Conservation (phyloP, 2,329 filamentous ascomycete genomes). For the Cercospora sojina region DNA sequence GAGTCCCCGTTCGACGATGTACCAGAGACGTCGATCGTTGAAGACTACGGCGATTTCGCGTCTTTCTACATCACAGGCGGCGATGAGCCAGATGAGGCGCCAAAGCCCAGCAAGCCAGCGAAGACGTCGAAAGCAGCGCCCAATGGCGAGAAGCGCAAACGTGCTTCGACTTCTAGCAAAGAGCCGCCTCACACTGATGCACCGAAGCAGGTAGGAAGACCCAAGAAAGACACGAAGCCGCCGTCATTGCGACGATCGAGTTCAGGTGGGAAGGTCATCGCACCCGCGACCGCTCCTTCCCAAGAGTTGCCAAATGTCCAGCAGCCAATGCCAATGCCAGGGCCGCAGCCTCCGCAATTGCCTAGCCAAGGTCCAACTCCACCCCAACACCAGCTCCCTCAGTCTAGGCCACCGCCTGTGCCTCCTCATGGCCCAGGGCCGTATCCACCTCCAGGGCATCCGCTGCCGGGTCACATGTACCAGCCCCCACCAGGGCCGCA, state of each 20-base stretch:
- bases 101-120: conserved; percentile 8
- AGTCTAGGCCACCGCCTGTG: not conserved
- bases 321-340: not conserved
- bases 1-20: conserved; percentile 25
- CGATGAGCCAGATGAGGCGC: conserved; percentile 24
- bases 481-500: conserved; percentile 15
- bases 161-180: conserved; percentile 7
- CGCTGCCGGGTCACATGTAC: conserved; percentile 9
- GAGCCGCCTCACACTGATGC: conserved; percentile 50
- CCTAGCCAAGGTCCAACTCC: not conserved
- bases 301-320: conserved; percentile 6
- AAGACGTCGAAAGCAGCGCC: conserved; percentile 5
- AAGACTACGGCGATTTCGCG: conserved; percentile 37
- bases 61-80: conserved; percentile 36
- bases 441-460: conserved; percentile 13
- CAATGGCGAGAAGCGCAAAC: conserved; percentile 8
- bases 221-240: conserved; percentile 11
- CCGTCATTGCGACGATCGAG: not conserved
- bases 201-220: not conserved
- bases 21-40: conserved; percentile 17
- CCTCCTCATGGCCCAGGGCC: conserved; percentile 6
- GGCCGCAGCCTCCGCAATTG: not conserved
- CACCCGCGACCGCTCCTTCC: conserved; percentile 3
- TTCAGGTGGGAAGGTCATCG: conserved; percentile 6
- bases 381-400: conserved; percentile 1